Evolutionary conservation across 208 protist genomes (phyloP).

Genomic region (Wallacemonas rigidus): DNA sequence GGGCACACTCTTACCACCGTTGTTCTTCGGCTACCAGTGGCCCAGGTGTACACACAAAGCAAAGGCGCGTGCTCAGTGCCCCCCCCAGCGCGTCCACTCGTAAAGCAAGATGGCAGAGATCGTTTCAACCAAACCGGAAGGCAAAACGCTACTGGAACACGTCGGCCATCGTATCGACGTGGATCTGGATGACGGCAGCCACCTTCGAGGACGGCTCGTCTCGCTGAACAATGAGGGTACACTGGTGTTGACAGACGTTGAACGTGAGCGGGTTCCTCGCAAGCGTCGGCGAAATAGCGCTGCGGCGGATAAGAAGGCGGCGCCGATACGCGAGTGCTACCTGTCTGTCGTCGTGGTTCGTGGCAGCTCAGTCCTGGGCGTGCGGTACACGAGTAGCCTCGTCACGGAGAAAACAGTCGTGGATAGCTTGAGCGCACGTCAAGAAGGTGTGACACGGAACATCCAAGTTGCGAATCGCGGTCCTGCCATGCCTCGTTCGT

Average conservation of each 20-base stretch:
- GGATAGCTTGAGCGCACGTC: conserved; percentile 45
- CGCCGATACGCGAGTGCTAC: conserved; percentile 59
- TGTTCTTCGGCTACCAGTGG: too few species aligned
- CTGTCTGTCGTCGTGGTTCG: conserved; percentile 75
- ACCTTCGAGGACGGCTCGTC: conserved; percentile 71
- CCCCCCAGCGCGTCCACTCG: too few species aligned
- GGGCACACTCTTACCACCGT: too few species aligned
- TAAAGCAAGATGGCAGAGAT: background rate
- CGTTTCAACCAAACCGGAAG: conserved; percentile 26
- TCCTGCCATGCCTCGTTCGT: conserved; percentile 30
- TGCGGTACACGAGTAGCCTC: conserved; percentile 66
- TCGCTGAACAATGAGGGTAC: conserved; percentile 70
- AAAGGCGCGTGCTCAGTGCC: background rate
- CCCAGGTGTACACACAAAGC: background rate
- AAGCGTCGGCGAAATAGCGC: conserved; percentile 39
- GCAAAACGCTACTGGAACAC: conserved; percentile 50
- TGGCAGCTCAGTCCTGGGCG: conserved; percentile 52
- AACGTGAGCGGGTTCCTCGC: conserved; percentile 49
- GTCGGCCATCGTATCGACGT: conserved; percentile 71
- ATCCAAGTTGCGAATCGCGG: conserved; percentile 69
- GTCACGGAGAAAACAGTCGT: conserved; percentile 69
- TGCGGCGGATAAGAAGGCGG: conserved; percentile 23
- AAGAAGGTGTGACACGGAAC: conserved; percentile 41
- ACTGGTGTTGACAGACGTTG: conserved; percentile 75
- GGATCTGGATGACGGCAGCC: conserved; percentile 67